Base-by-base conservation (phyloP, 2,329 filamentous ascomycete species). In the Arthrobotrys musiformis region DNA sequence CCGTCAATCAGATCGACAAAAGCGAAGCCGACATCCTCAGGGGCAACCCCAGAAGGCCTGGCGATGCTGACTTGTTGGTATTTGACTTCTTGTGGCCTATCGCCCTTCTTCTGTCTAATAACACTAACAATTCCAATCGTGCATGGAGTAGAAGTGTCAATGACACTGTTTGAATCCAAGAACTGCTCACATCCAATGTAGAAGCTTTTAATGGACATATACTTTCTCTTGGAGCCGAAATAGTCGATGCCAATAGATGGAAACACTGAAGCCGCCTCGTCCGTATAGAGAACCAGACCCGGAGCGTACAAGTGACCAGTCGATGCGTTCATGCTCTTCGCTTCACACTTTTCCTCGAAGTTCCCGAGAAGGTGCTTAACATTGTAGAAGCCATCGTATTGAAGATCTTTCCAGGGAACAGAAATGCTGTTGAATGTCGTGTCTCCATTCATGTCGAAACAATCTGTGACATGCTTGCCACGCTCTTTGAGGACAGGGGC, bases 161-260 rank as follows among this genome's bases (percentile, higher is more conserved):
- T n/a, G 28, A 75, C n/a, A 35, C 28, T 64, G 6, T 30, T 52
- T 4, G 33, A 33, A 15, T 75, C 70, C 7, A 69, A 8, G 22
- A 63, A 75, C 9, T 75, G 70, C 19, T 75, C 63, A 15, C 70
- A 75, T 8, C 70, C 70, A 9, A 75, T 15, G 19, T 37, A 75
- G 17, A 75, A 75, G 37, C 63, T 69, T 13, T 69, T 68, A 11
- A 75, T 64, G 7, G 70, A 62, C 70, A 75, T 75, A 42, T 75
- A 63, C 19, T 58, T 68, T 22, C 44, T 56, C 42, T 63, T 69
- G 1, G 70, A 75, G 13, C 56, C 56, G 7, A 63, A 50, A 22
- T 75, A 75, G 17, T 75, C 63, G 13, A 75, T 75, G 9, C 70
- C 70, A 22, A 75, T 75, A 4, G 70, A 75, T 28, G 70, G 70